Percentiles rank a stretch among this genome's conserved stretches.
phyloP scores from a whole-genome alignment of 345 rosid genomes.

The Ceriops zippeliana region DNA sequence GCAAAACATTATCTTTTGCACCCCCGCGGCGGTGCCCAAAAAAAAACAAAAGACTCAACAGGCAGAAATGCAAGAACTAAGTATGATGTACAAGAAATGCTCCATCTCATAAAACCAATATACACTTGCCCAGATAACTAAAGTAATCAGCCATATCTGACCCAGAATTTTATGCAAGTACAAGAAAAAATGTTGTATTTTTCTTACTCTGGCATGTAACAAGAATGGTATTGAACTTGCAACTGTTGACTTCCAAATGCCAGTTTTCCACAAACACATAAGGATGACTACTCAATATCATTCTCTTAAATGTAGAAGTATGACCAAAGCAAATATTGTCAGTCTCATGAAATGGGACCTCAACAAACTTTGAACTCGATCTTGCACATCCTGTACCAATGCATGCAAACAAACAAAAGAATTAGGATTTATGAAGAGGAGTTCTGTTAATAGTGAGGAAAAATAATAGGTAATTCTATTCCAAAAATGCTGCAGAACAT shows the following conservation, averaged over 20 bases:
- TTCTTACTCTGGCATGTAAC: constrained; percentile 8
- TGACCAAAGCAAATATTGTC: constrained; percentile 28
- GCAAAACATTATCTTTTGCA: too few relatives aligned
- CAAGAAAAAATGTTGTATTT: constrained; percentile 12
- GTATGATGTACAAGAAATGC: too few relatives aligned
- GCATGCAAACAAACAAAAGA: constrained; percentile 6
- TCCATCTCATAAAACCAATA: not conserved
- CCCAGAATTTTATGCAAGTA: constrained; percentile 7
- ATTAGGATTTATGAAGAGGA: not conserved
- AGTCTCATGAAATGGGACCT: constrained; percentile 21
- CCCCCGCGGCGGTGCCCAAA: too few relatives aligned
- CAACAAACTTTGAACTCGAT: constrained; percentile 21
- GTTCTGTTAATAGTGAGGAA: not conserved
- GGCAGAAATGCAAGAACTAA: too few relatives aligned
- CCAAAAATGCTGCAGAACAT: too few relatives aligned
- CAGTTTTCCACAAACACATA: constrained; percentile 10
- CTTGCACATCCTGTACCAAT: constrained; percentile 40
- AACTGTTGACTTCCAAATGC: constrained; percentile 1
- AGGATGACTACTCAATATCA: constrained; percentile 11
- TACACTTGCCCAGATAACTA: constrained; percentile 21
- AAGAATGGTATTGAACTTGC: constrained; percentile 15
- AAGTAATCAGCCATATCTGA: constrained; percentile 31
- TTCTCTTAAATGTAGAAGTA: constrained; percentile 39
- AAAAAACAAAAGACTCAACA: too few relatives aligned
- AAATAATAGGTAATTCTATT: too few relatives aligned